A percentile compares a stretch with the other conserved stretches of the same genome.
Evolutionary conservation across 2,329 filamentous ascomycete species (phyloP).

Genomic region (Septoria petroselini): DNA sequence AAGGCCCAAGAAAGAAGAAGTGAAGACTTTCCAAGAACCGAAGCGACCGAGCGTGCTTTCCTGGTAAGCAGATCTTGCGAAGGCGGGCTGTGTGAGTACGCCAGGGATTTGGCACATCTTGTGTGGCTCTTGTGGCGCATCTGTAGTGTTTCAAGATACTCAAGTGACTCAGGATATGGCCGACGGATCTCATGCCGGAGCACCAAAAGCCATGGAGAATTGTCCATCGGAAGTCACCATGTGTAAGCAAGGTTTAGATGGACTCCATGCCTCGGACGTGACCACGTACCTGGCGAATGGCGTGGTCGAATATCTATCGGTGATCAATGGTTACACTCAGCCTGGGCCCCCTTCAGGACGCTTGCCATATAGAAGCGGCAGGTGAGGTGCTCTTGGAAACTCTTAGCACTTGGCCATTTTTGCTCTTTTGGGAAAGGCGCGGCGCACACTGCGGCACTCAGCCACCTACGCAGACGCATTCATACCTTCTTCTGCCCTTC

Average conservation of each 20-base stretch:
- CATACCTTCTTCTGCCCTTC: neutral
- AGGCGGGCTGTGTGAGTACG: constrained; percentile 3
- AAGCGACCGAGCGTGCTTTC: neutral
- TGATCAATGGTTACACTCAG: neutral
- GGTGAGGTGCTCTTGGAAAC: constrained; percentile 12
- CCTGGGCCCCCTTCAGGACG: neutral
- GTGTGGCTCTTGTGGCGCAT: constrained; percentile 6
- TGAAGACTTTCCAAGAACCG: constrained; percentile 1
- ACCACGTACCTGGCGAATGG: constrained; percentile 3
- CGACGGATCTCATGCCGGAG: neutral
- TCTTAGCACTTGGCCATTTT: constrained; percentile 17
- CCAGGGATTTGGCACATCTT: constrained; percentile 6
- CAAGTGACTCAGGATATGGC: neutral
- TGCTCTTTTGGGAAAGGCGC: constrained; percentile 27
- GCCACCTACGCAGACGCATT: constrained; percentile 32
- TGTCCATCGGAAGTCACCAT: neutral
- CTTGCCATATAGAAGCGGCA: neutral
- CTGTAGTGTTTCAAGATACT: constrained; percentile 3
- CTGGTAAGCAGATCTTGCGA: constrained; percentile 3
- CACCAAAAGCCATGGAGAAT: neutral
- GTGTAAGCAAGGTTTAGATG: neutral
- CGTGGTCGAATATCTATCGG: neutral
- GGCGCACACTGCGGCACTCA: constrained; percentile 34
- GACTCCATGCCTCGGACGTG: constrained; percentile 3
- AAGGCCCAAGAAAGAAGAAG: neutral